Base-by-base conservation (phyloP, 495 filamentous ascomycete genomes). In the Trichoderma gamsii region DNA sequence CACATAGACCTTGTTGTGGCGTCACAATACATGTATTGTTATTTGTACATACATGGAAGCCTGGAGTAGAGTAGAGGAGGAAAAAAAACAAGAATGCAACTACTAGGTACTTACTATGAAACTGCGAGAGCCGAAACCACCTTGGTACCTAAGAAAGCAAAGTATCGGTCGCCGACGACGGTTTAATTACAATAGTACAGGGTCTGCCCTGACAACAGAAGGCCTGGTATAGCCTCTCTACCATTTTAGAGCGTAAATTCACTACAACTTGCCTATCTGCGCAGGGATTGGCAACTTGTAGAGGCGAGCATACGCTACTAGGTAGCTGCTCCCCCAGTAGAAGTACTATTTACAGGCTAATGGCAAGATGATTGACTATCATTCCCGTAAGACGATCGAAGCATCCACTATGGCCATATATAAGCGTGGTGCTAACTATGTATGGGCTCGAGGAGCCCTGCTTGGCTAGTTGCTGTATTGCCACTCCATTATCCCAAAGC, bases 361-460 rank as follows among this genome's bases (percentile, higher is more conserved):
- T 29, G 56, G 27, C 29, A 32, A 5, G 23, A 18, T 29, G 56
- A 27, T 29, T 61, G 56, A 32, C 56, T 27, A 25, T 61, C 56
- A 16, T 61, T 32, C 56, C 56, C 56, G 56, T 61, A 61, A 32
- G 56, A 29, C 27, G 52, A 61, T 32, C 56, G 56, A 32, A 12
- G 13, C 16, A 27, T 32, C 56, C 56, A 32, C 56, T 29, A 23
- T 18, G 25, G 56, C 44, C n/a, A 15, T 49, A 15, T 49, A n/a
- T 25, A 56, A 21, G 21, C 51, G 51, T 2, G 51, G 16, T 56
- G n/a, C 21, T 21, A 56, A 38, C 35, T 38, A 38, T 9, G 8
- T 38, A 38, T 38, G 35, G 29, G 27, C 56, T 23, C 4, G 11
- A 32, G 27, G n/a, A 61, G 56, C 11, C 56, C 23, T 61, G 56